Base-by-base conservation (phyloP, 768 basidiomycete species). In the Boletus tomentosulus region DNA sequence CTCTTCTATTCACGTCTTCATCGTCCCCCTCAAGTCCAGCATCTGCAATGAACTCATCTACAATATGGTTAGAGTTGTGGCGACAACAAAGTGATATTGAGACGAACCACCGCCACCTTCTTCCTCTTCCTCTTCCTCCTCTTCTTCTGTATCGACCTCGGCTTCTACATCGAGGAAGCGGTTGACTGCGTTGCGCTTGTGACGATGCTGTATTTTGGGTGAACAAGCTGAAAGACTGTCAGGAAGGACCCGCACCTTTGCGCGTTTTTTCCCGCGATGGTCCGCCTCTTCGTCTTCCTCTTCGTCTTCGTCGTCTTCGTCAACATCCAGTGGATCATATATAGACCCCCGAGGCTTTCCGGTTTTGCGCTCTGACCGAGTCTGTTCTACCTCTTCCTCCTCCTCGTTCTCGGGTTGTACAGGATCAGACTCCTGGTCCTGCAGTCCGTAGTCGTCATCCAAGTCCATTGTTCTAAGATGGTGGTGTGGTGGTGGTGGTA, bases 161-260 rank as follows among this genome's bases (percentile, higher is more conserved):
- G 93, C 94, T 74, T 96, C 92, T 53, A 95, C 80, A 82, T 98
- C 97, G 61, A 98, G 77, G 85, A 94, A 99, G 59, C 86, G 85
- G 67, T 83, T 89, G 25, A 82, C 79, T 16, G 78, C 75, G 50
- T 74, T 72, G 47, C 82, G 81, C 70, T 81, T 86, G 68, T 87
- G 86, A 55, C 84, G 81, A 55, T 80, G 84, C 83, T 85, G 49
- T 46, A 42, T 19, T 35, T 39, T 25, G 50, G 31, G 24, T 52
- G 57, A 57, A 52, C 22, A 51, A 37, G 57, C 56, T 42, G 46
- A 4, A 34, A 31, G 53, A 28, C 11, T 13, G 39, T 41, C 28
- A 33, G 45, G 19, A 42, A 48, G 25, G 37, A 62, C 16, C 19
- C 74, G 31, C 53, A 85, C 85, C 76, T 87, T 88, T 51, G 78